phyloP scores from a whole-genome alignment of 805 yeast species.

The Wickerhamomyces subpelliculosus region DNA sequence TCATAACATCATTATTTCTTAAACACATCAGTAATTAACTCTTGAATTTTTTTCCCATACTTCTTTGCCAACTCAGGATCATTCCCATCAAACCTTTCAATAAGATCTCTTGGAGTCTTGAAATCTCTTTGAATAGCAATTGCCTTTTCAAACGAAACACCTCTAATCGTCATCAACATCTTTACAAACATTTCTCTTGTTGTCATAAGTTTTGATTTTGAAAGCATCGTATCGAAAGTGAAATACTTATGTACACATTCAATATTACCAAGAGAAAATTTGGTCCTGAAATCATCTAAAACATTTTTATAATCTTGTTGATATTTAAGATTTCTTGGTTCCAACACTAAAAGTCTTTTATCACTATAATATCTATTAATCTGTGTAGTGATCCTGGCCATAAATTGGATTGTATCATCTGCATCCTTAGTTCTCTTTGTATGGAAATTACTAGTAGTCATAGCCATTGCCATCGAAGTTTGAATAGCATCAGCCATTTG shows the following conservation, averaged over 20 bases:
- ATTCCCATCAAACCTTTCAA: constrained; percentile 35
- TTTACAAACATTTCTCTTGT: constrained; percentile 68
- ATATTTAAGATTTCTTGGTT: constrained; percentile 40
- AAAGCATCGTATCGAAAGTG: constrained; percentile 59
- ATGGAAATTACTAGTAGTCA: constrained; percentile 60
- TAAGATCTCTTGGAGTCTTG: constrained; percentile 61
- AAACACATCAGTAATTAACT: constrained; percentile 11
- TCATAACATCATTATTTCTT: not conserved
- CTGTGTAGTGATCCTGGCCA: constrained; percentile 40
- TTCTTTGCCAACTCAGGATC: constrained; percentile 17
- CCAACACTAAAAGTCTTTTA: constrained; percentile 40
- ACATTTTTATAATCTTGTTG: constrained; percentile 44
- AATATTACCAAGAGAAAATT: constrained; percentile 30
- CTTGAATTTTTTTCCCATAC: constrained; percentile 25
- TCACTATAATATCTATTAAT: constrained; percentile 32
- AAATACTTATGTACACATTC: constrained; percentile 41
- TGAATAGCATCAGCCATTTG: constrained; percentile 57
- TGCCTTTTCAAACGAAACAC: constrained; percentile 84
- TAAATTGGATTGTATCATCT: constrained; percentile 66
- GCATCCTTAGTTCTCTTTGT: constrained; percentile 62
- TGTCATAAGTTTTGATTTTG: constrained; percentile 64
- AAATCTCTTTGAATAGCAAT: constrained; percentile 61
- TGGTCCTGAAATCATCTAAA: constrained; percentile 34
- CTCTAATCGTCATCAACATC: constrained; percentile 74
- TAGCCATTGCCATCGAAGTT: constrained; percentile 67